Conservation (phyloP, 1,284 basidiomycete genomes). For the Rhodotorula mucilaginosa region DNA sequence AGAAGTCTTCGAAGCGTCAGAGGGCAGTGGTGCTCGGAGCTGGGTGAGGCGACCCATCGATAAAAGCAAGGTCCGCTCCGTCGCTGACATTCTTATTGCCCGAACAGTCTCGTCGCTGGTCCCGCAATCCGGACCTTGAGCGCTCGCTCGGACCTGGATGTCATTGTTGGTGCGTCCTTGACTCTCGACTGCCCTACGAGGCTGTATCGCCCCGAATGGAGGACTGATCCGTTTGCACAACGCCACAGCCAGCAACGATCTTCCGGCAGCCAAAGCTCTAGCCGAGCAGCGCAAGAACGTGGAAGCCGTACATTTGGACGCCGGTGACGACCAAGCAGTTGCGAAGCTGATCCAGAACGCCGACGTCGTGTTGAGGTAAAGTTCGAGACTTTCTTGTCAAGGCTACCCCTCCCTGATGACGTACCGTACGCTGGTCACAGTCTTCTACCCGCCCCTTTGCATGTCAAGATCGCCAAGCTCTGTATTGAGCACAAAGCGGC, state of each 20-base stretch:
- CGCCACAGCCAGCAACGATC: slow-evolving; percentile 67
- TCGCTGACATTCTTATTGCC: slow-evolving; percentile 60
- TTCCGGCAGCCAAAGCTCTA: slow-evolving; percentile 61
- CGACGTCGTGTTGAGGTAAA: slow-evolving; percentile 68
- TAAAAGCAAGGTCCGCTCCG: slow-evolving; percentile 57
- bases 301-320: slow-evolving; percentile 62
- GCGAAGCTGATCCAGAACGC: slow-evolving; percentile 58
- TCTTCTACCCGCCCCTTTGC: slow-evolving; percentile 74
- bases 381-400: slow-evolving; percentile 8
- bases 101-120: slow-evolving; percentile 46
- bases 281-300: slow-evolving; percentile 60
- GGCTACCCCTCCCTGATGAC: not conserved
- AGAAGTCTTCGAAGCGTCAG: slow-evolving; percentile 59
- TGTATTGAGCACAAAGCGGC: slow-evolving; percentile 74
- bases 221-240: slow-evolving; percentile 12
- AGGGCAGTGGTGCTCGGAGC: slow-evolving; percentile 78
- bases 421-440: slow-evolving; percentile 50
- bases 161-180: slow-evolving; percentile 67
- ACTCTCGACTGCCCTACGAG: not conserved
- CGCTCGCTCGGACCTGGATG: slow-evolving; percentile 58
- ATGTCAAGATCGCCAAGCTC: slow-evolving; percentile 68
- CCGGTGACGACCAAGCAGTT: slow-evolving; percentile 58
- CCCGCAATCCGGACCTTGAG: slow-evolving; percentile 32
- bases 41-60: slow-evolving; percentile 76
- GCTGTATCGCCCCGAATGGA: not conserved